These are phyloP conservation scores for Symbiotaphrina buchneri DNA, from an alignment of 495 filamentous ascomycete species.

Conservation along the genomic window DNA sequence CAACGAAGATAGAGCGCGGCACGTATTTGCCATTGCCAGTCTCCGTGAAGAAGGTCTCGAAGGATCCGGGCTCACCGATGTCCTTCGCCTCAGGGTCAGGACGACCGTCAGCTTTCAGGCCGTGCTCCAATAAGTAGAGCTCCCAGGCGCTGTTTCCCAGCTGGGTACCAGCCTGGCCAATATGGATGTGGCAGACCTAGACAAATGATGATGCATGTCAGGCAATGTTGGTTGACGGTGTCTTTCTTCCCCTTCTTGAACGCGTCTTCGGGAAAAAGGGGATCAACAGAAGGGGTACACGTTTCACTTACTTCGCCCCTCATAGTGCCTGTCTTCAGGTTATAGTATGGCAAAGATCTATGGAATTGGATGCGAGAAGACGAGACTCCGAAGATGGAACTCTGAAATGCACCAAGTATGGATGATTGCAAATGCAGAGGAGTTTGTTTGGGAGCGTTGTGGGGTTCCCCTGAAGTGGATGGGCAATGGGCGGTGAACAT, in stretches of 20 bases:
- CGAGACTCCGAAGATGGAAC: no score
- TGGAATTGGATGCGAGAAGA: no score
- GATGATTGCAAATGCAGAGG: no score
- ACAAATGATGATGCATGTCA: slow-evolving; percentile 4
- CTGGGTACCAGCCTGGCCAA: slow-evolving; percentile 86
- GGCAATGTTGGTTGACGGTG: slow-evolving; percentile 3
- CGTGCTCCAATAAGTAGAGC: slow-evolving; percentile 83
- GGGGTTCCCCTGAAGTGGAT: neutral
- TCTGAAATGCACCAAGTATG: neutral
- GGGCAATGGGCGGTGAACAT: no score
- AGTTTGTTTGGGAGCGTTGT: no score
- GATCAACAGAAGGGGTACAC: slow-evolving; percentile 3
- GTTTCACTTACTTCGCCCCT: slow-evolving; percentile 25
- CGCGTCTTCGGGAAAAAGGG: no score
- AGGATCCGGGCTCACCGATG: slow-evolving; percentile 40
- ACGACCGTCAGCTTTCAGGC: slow-evolving; percentile 55
- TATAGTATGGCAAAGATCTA: no score
- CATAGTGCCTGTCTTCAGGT: no score
- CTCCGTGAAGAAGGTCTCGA: slow-evolving; percentile 84
- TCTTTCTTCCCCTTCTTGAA: no score
- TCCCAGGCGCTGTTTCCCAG: slow-evolving; percentile 91
- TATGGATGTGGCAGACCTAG: slow-evolving; percentile 72
- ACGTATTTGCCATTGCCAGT: slow-evolving; percentile 75
- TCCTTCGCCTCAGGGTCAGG: slow-evolving; percentile 40
- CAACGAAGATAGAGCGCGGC: slow-evolving; percentile 73